Base-by-base conservation (phyloP, 2,329 filamentous ascomycete species). In the Samsoniella hepiali region DNA sequence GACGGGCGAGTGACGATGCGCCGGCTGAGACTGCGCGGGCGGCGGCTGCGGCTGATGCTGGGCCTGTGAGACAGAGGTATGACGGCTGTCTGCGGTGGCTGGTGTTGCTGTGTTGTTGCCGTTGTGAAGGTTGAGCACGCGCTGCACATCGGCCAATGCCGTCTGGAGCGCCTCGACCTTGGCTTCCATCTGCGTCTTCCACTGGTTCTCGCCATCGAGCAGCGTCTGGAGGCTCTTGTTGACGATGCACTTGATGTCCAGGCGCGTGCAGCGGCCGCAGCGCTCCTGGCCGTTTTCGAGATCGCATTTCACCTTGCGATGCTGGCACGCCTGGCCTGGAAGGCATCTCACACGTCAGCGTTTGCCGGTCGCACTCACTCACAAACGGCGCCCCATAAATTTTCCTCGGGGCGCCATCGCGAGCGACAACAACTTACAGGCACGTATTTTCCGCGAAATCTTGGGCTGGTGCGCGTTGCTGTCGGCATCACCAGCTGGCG, bases 181-280 rank as follows among this genome's bases (percentile, higher is more conserved):
- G 27, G 62, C 62, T 54, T 74, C 72, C 64, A 74, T 72, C 49
- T 66, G 66, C 38, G 61, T 67, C 64, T 72, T 73, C 74, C 74
- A 83, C 77, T 79, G 74, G 66, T 79, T 77, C 72, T 83, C 82
- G 58, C 82, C 81, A 54, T 84, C 81, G 27, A 84, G 75, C 50
- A 84, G 79, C 62, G 81, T 82, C 68, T 84, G 82, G 27, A 83
- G 77, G 68, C 81, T 84, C 70, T 83, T 81, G 68, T 84, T 84
- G 40, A 84, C 79, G 9, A 82, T 74, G 67, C 82, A 84, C 64
- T 80, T 78, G 47, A 84, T 74, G 10, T 80, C 79, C 31, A 80
- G 78, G 47, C 80, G 79, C 38, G 75, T 69, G 67, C 82, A 84
- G 67, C 83, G 78, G 9, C 76, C 76, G 69, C 82, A 84, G 63